Evolutionary conservation across 1,139 yeast species (phyloP).

Genomic region (Hyphopichia buzzinii): DNA sequence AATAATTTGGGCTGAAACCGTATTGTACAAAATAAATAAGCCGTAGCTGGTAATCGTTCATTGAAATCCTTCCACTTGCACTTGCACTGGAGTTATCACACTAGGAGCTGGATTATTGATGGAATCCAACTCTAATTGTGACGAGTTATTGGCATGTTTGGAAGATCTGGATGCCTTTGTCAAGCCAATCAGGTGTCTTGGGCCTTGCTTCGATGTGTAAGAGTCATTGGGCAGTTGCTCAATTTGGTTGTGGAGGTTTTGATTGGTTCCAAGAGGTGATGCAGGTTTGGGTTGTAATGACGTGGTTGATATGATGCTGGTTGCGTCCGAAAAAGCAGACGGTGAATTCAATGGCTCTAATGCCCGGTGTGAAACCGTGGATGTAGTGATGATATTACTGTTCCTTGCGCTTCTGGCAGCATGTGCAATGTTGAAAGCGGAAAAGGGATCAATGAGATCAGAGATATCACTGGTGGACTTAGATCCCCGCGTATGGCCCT

Average conservation of each 20-base stretch:
- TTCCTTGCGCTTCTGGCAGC: neutral
- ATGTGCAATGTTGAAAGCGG: conserved; percentile 2
- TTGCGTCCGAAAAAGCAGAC: conserved; percentile 10
- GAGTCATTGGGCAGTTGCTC: conserved; percentile 10
- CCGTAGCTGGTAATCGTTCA: neutral
- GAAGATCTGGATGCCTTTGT: conserved; percentile 6
- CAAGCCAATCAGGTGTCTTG: conserved; percentile 1
- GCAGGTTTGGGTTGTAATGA: conserved; percentile 13
- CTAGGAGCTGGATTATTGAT: conserved; percentile 36
- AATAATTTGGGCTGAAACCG: neutral
- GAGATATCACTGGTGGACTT: conserved; percentile 5
- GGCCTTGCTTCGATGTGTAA: conserved; percentile 11
- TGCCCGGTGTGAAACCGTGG: conserved; percentile 11
- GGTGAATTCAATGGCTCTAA: neutral
- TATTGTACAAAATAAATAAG: neutral
- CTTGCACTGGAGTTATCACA: conserved; percentile 47
- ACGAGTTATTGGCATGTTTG: conserved; percentile 30
- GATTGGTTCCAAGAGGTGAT: conserved; percentile 29
- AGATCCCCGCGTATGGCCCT: conserved; percentile 3
- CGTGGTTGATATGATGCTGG: conserved; percentile 9
- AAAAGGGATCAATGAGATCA: conserved; percentile 3
- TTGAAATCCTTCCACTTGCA: conserved; percentile 11
- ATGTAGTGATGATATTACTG: conserved; percentile 14
- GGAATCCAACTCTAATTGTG: conserved; percentile 27
- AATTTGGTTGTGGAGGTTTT: conserved; percentile 24